Conservation (phyloP, 73 alveolate genomes). For the Symbiodinium natans region DNA sequence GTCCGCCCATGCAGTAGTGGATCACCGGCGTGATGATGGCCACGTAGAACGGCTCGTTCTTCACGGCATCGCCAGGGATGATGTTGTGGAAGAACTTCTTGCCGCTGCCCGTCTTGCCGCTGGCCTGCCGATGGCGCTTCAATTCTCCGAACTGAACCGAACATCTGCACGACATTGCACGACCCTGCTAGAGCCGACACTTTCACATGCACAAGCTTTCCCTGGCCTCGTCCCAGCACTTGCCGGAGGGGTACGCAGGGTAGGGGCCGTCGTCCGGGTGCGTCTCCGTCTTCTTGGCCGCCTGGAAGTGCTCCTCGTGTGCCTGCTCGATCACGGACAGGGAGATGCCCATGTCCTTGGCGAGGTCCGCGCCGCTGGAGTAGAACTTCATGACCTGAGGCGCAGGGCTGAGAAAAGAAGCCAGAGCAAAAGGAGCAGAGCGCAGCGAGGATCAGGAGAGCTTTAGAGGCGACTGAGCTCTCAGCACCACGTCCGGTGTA, state of each 20-base stretch:
- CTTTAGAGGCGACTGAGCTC: neutral
- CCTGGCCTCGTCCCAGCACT: constrained; percentile 69
- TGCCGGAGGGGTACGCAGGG: constrained; percentile 88
- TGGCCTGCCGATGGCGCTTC: too few relatives aligned
- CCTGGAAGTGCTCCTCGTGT: constrained; percentile 68
- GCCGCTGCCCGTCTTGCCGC: constrained; percentile 43
- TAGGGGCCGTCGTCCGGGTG: constrained; percentile 63
- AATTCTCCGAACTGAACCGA: too few relatives aligned
- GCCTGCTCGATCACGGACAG: constrained; percentile 34
- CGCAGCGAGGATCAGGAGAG: too few relatives aligned
- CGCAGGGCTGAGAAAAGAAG: neutral
- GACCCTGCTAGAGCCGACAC: too few relatives aligned
- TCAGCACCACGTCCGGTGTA: constrained; percentile 88
- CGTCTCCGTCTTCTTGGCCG: constrained; percentile 89
- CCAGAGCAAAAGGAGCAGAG: too few relatives aligned
- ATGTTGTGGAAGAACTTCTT: constrained; percentile 45
- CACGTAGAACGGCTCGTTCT: constrained; percentile 32
- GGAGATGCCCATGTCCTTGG: constrained; percentile 74
- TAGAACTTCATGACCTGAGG: constrained; percentile 63
- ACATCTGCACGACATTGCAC: too few relatives aligned
- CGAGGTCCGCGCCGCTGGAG: constrained; percentile 42
- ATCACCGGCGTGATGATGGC: constrained; percentile 94
- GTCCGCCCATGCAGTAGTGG: constrained; percentile 97
- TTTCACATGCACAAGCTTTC: too few relatives aligned
- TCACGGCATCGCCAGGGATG: constrained; percentile 39